A percentile compares a stretch with the other conserved stretches of the same genome.
Conservation (phyloP, 1,139 yeast genomes). For the Yamadazyma dendronema region DNA sequence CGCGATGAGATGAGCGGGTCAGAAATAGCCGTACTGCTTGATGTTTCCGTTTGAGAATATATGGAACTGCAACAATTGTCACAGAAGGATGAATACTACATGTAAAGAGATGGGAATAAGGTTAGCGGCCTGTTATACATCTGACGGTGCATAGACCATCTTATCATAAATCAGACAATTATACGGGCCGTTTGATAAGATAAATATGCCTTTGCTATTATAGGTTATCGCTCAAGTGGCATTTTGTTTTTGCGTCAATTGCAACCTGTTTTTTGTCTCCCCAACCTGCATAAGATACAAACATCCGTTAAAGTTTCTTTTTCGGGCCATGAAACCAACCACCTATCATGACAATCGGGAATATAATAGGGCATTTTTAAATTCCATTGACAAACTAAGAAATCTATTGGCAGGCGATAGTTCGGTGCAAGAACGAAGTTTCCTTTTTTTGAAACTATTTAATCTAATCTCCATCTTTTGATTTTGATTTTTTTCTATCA, state of each 20-base stretch:
- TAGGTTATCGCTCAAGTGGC: background rate
- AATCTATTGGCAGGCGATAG: conserved; percentile 6
- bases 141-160: too few relatives aligned
- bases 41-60: background rate
- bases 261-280: background rate
- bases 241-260: background rate
- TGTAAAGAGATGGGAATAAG: background rate
- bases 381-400: background rate
- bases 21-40: background rate
- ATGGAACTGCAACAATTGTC: too few relatives aligned
- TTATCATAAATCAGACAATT: too few relatives aligned
- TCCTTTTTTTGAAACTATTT: background rate
- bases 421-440: background rate
- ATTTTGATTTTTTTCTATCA: background rate
- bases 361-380: background rate
- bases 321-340: background rate
- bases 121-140: too few relatives aligned
- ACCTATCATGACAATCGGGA: background rate
- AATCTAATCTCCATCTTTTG: background rate
- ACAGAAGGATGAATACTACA: too few relatives aligned
- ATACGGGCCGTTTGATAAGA: too few relatives aligned
- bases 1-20: background rate
- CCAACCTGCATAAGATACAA: background rate
- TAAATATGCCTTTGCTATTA: background rate
- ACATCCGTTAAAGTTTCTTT: background rate